Conservation (phyloP, 2,329 filamentous ascomycete species). For the Exophiala sideris region DNA sequence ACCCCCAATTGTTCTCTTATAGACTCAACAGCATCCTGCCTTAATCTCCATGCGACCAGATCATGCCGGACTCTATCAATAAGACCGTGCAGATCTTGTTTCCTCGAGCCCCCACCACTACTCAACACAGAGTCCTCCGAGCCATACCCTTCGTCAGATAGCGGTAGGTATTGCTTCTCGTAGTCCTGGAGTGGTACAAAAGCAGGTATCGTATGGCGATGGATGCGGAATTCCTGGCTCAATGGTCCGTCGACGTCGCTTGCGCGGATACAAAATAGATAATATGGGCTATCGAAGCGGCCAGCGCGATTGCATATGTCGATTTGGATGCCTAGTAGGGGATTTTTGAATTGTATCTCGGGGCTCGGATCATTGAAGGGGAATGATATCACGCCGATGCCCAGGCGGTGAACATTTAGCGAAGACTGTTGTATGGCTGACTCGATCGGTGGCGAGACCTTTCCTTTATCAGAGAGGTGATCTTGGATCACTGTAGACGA, state of each 20-base stretch:
- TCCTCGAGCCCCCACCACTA: conserved; percentile 24
- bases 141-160: conserved; percentile 20
- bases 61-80: conserved; percentile 40
- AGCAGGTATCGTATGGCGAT: conserved; percentile 45
- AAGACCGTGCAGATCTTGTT: conserved; percentile 38
- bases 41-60: conserved; percentile 41
- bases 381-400: conserved; percentile 45
- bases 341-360: conserved; percentile 27
- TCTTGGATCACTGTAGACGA: conserved; percentile 38
- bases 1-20: conserved; percentile 22
- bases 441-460: conserved; percentile 34
- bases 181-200: conserved; percentile 42
- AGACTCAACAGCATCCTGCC: conserved; percentile 36
- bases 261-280: conserved; percentile 37
- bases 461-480: conserved; percentile 29
- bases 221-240: conserved; percentile 33
- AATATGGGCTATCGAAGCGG: conserved; percentile 42
- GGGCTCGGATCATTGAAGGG: conserved; percentile 46
- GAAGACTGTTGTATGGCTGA: conserved; percentile 34
- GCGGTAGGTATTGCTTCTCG: conserved; percentile 36
- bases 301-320: conserved; percentile 41
- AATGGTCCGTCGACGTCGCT: conserved; percentile 16
- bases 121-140: conserved; percentile 22
- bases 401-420: conserved; percentile 43
- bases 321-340: conserved; percentile 41